Percentiles rank a stretch among this genome's conserved stretches.
Conservation (phyloP, 2,329 filamentous ascomycete genomes). For the Arachnopeziza araneosa region DNA sequence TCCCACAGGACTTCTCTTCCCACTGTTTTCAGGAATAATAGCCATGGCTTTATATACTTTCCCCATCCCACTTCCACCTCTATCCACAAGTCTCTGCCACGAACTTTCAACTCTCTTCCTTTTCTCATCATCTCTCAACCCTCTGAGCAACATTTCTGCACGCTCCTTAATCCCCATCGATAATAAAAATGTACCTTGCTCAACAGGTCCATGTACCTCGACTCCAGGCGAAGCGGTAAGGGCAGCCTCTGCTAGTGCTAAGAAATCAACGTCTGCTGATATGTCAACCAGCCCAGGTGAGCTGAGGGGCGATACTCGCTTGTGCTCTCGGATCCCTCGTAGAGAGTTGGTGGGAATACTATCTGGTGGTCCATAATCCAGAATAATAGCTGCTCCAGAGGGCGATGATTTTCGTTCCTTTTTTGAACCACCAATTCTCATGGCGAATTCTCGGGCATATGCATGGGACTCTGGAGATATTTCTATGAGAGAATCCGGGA, state of each 20-base stretch:
- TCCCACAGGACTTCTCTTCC: slow-evolving; percentile 73
- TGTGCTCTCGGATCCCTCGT: slow-evolving; percentile 78
- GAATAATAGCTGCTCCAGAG: slow-evolving; percentile 83
- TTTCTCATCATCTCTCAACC: slow-evolving; percentile 39
- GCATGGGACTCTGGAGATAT: slow-evolving; percentile 82
- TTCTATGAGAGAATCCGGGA: slow-evolving; percentile 70
- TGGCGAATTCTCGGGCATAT: slow-evolving; percentile 75
- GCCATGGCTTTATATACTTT: slow-evolving; percentile 91
- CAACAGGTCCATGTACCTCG: slow-evolving; percentile 87
- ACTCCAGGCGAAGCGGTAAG: slow-evolving; percentile 69
- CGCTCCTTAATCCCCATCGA: slow-evolving; percentile 79
- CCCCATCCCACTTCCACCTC: slow-evolving; percentile 81
- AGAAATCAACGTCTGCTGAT: slow-evolving; percentile 90
- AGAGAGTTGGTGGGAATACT: slow-evolving; percentile 84
- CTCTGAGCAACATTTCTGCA: slow-evolving; percentile 59
- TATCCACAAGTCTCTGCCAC: slow-evolving; percentile 80
- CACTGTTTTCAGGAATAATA: slow-evolving; percentile 75
- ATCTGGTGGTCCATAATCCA: slow-evolving; percentile 83
- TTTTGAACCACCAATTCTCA: slow-evolving; percentile 69
- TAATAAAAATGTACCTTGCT: slow-evolving; percentile 74
- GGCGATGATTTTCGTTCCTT: slow-evolving; percentile 52
- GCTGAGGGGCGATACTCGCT: slow-evolving; percentile 70
- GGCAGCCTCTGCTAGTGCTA: slow-evolving; percentile 76
- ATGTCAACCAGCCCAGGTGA: slow-evolving; percentile 81
- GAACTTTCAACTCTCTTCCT: slow-evolving; percentile 62